Conservation (phyloP, 805 yeast species). For the Zygotorulaspora chibaensis region DNA sequence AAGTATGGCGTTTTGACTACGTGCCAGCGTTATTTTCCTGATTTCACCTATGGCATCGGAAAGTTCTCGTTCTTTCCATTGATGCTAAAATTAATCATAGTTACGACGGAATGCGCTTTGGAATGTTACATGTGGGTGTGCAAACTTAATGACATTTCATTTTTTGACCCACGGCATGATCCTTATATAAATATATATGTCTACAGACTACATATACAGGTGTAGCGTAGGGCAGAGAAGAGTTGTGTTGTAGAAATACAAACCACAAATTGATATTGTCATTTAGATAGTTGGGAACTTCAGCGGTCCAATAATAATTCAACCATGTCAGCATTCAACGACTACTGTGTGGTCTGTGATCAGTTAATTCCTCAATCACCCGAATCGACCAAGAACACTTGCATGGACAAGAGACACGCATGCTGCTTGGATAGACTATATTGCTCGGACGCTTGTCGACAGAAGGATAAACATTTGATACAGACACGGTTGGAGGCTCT, state of each 20-base stretch:
- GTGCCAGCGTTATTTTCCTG: neutral
- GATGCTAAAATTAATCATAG: neutral
- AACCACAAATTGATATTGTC: too few species aligned
- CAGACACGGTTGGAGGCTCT: conserved; percentile 6
- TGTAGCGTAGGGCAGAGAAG: too few species aligned
- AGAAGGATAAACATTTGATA: conserved; percentile 13
- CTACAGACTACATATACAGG: too few species aligned
- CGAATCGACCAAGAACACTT: conserved; percentile 4
- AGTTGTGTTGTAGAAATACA: too few species aligned
- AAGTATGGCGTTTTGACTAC: neutral
- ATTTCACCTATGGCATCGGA: neutral
- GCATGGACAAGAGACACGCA: conserved; percentile 3
- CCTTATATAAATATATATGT: neutral
- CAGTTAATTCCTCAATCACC: conserved; percentile 22
- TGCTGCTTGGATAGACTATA: conserved; percentile 17
- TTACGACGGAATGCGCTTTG: neutral
- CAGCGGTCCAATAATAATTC: neutral
- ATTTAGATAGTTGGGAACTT: too few species aligned
- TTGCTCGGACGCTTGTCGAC: conserved; percentile 27
- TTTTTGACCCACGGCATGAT: neutral
- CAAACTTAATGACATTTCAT: neutral
- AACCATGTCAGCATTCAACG: conserved; percentile 40
- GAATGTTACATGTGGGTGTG: conserved; percentile 1
- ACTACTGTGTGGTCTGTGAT: conserved; percentile 57
- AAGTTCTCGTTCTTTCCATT: conserved; percentile 1